Evolutionary conservation across 768 basidiomycete genomes (phyloP).

Genomic region (Mycena rebaudengoi): DNA sequence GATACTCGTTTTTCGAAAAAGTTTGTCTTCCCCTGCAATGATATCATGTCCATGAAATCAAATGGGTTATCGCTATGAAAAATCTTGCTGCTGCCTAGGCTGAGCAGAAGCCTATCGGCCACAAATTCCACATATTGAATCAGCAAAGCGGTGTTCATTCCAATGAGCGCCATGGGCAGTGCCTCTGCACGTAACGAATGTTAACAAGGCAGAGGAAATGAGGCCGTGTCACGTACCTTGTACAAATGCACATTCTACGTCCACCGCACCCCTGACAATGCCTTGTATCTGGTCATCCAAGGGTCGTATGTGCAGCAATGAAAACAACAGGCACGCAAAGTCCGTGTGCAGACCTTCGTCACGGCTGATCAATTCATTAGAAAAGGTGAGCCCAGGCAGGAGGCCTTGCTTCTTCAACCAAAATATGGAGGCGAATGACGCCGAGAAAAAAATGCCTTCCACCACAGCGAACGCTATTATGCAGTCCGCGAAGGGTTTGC

Average conservation of each 20-base stretch:
- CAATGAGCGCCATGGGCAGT: not conserved
- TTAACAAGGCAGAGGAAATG: not conserved
- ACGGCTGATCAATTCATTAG: slow-evolving; percentile 85
- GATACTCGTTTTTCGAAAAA: not conserved
- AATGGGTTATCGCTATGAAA: not conserved
- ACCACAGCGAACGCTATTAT: slow-evolving; percentile 93
- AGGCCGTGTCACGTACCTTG: not conserved
- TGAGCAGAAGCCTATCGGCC: not conserved
- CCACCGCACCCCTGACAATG: not conserved
- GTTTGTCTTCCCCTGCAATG: not conserved
- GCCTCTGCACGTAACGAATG: not conserved
- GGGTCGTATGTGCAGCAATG: not conserved
- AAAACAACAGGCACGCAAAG: slow-evolving; percentile 80
- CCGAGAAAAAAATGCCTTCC: slow-evolving; percentile 96
- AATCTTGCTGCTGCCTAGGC: not conserved
- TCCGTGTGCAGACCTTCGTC: slow-evolving; percentile 91
- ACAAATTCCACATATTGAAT: not conserved
- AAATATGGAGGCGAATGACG: slow-evolving; percentile 91
- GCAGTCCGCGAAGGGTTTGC: slow-evolving; percentile 85
- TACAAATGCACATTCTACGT: not conserved
- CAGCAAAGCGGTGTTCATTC: not conserved
- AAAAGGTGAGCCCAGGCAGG: slow-evolving; percentile 89
- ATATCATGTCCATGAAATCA: slow-evolving; percentile 2
- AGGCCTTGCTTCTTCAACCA: slow-evolving; percentile 97
- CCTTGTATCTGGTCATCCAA: not conserved